Conservation (phyloP, 345 rosid genomes). For the Rhodamnia rubescens region DNA sequence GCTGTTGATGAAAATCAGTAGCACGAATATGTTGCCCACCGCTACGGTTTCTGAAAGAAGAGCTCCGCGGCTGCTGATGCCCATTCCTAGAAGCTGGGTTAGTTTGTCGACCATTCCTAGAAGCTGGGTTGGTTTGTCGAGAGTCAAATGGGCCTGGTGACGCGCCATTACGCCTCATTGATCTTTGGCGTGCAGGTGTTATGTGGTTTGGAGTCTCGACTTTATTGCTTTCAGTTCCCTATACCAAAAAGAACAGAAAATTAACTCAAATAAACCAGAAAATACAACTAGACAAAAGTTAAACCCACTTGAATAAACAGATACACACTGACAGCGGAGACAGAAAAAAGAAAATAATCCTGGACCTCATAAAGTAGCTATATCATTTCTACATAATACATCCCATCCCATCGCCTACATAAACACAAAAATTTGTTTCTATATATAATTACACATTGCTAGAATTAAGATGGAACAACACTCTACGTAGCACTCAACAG, state of each 20-base stretch:
- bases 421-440: neutral
- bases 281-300: neutral
- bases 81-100: slow-evolving; percentile 39
- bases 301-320: neutral
- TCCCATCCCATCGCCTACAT: neutral
- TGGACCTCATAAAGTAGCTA: neutral
- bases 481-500: neutral
- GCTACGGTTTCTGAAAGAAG: slow-evolving; percentile 53
- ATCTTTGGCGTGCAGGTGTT: slow-evolving; percentile 19
- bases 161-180: slow-evolving; percentile 22
- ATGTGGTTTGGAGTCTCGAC: slow-evolving; percentile 22
- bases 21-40: slow-evolving; percentile 35
- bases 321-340: neutral
- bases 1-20: slow-evolving; percentile 64
- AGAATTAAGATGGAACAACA: neutral
- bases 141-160: slow-evolving; percentile 20
- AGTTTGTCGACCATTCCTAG: slow-evolving; percentile 32
- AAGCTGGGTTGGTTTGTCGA: slow-evolving; percentile 24
- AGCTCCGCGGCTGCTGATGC: slow-evolving; percentile 45
- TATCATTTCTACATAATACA: neutral
- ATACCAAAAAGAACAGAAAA: neutral
- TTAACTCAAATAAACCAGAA: neutral
- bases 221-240: neutral
- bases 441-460: neutral
- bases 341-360: neutral